Conservation (phyloP, 2,329 filamentous ascomycete genomes). For the Colletotrichum sublineola region DNA sequence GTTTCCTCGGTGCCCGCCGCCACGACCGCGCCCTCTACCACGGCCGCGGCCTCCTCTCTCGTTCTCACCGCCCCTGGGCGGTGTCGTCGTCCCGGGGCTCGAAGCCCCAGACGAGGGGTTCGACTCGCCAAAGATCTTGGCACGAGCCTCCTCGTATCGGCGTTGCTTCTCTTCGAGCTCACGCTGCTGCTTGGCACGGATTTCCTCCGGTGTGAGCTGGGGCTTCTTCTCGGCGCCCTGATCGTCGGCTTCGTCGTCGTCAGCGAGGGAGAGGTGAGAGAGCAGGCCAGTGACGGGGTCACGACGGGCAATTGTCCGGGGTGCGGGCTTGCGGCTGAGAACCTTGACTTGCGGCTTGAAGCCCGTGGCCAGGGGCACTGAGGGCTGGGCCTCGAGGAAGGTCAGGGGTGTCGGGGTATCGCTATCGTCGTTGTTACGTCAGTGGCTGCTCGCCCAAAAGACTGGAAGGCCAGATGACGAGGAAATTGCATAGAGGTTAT, state of each 20-base stretch:
- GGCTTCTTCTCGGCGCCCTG: constrained; percentile 71
- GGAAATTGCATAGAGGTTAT: background rate
- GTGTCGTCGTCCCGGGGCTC: constrained; percentile 72
- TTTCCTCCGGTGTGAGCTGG: constrained; percentile 80
- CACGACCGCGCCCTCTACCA: constrained; percentile 62
- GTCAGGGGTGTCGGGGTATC: constrained; percentile 82
- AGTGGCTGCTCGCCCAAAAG: background rate
- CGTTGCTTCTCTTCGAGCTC: constrained; percentile 91
- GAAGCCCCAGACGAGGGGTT: constrained; percentile 69
- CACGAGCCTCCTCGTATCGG: constrained; percentile 88
- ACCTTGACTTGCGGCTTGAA: constrained; percentile 89
- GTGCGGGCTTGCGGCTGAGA: constrained; percentile 83
- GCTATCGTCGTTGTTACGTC: constrained; percentile 56
- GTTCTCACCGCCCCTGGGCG: constrained; percentile 61
- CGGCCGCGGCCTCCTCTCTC: constrained; percentile 53
- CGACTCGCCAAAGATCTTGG: constrained; percentile 84
- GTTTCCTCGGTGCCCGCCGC: constrained; percentile 53
- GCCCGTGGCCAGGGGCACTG: constrained; percentile 73
- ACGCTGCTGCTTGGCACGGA: constrained; percentile 80
- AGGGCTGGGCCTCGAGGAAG: constrained; percentile 76
- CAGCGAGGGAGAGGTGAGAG: constrained; percentile 60
- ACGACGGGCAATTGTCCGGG: constrained; percentile 69
- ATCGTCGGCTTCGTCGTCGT: constrained; percentile 73
- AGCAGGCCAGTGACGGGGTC: constrained; percentile 65
- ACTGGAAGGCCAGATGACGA: background rate